A percentile compares a stretch with the other conserved stretches of the same genome.
These are phyloP conservation scores for Xerocomus brunneocitrinus DNA, from an alignment of 768 basidiomycete genomes.

Conservation along the genomic window DNA sequence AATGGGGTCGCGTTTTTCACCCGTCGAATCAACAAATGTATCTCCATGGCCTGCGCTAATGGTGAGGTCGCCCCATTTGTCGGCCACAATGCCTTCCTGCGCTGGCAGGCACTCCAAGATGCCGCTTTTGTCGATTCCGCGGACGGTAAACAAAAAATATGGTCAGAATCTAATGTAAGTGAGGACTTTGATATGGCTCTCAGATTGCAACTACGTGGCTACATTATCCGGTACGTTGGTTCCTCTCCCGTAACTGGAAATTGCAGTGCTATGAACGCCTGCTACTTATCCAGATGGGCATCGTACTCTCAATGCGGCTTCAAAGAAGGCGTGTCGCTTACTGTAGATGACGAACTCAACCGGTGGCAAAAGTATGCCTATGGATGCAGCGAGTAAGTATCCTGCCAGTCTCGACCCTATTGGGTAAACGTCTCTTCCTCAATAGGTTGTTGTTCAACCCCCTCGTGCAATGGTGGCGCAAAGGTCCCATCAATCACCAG, in stretches of 20 bases:
- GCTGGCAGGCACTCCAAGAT: slow-evolving; percentile 88
- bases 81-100: slow-evolving; percentile 84
- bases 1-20: slow-evolving; percentile 89
- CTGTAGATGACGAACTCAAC: slow-evolving; percentile 86
- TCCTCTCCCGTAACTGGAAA: not conserved
- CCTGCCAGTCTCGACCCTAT: slow-evolving; percentile 8
- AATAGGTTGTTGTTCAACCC: slow-evolving; percentile 84
- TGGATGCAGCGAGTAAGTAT: slow-evolving; percentile 52
- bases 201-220: slow-evolving; percentile 55
- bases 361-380: slow-evolving; percentile 90
- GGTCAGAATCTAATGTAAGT: slow-evolving; percentile 64
- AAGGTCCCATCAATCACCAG: slow-evolving; percentile 82
- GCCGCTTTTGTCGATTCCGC: slow-evolving; percentile 62
- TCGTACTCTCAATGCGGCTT: slow-evolving; percentile 82
- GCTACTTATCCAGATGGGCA: slow-evolving; percentile 48
- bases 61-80: slow-evolving; percentile 78
- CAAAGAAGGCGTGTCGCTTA: slow-evolving; percentile 88
- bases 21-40: slow-evolving; percentile 77
- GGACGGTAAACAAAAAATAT: slow-evolving; percentile 61
- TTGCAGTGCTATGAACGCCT: not conserved
- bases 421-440: not conserved
- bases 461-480: slow-evolving; percentile 66
- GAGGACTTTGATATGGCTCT: slow-evolving; percentile 71
- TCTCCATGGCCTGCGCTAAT: slow-evolving; percentile 75
- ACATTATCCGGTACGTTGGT: slow-evolving; percentile 53